phyloP scores from a whole-genome alignment of 352 stramenopile genomes.

The Phytophthora vignae region DNA sequence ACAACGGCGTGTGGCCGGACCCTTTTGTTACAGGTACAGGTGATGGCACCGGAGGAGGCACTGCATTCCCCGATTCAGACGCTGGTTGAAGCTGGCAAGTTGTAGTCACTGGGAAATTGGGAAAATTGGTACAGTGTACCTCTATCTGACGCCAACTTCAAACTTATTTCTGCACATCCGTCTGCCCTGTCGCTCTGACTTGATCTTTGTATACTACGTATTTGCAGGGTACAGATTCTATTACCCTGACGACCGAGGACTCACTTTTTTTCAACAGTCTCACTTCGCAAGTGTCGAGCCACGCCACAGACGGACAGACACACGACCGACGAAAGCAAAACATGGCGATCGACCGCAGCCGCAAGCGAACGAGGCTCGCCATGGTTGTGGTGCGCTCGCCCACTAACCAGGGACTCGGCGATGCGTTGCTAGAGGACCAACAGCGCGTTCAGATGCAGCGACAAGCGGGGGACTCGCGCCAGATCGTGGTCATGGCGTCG shows the following conservation, averaged over 20 bases:
- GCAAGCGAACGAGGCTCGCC: conserved; percentile 17
- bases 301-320: neutral
- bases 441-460: conserved; percentile 31
- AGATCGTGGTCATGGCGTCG: conserved; percentile 34
- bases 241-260: conserved; percentile 10
- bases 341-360: conserved; percentile 25
- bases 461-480: conserved; percentile 7
- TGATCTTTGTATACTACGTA: neutral
- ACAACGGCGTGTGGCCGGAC: too few species aligned
- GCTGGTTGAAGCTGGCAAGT: neutral
- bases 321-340: neutral
- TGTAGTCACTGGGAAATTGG: neutral
- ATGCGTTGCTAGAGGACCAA: conserved; percentile 9
- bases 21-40: too few species aligned
- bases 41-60: too few species aligned
- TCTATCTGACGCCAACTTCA: neutral
- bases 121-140: neutral
- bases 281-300: conserved; percentile 22
- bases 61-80: too few species aligned
- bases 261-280: neutral
- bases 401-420: neutral
- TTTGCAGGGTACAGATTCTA: conserved; percentile 9
- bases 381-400: conserved; percentile 32
- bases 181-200: conserved; percentile 1
- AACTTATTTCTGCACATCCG: neutral